Conservation (phyloP, 768 basidiomycete species). For the Auricularia cornea region DNA sequence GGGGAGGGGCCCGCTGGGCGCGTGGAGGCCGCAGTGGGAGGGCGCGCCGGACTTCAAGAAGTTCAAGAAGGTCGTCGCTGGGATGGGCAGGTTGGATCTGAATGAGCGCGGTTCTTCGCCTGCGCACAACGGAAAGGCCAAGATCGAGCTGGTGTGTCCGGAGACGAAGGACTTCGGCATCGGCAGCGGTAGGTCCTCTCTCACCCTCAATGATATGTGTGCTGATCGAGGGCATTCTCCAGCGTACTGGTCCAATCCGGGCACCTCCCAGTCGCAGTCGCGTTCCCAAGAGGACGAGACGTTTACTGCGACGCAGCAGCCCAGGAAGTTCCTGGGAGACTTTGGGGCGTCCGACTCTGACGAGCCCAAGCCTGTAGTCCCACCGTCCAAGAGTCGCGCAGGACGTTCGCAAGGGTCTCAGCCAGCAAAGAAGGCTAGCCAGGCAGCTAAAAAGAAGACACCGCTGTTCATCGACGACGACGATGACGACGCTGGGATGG, state of each 20-base stretch:
- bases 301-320: background rate
- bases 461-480: constrained; percentile 11
- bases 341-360: background rate
- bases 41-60: constrained; percentile 65
- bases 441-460: background rate
- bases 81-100: background rate
- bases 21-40: constrained; percentile 31
- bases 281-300: constrained; percentile 12
- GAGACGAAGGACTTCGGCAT: constrained; percentile 49
- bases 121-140: constrained; percentile 16
- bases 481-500: constrained; percentile 16
- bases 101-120: too few relatives aligned
- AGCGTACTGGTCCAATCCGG: constrained; percentile 51
- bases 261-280: constrained; percentile 16
- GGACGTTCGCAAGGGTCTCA: constrained; percentile 14
- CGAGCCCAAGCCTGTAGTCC: background rate
- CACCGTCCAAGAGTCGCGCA: background rate
- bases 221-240: background rate
- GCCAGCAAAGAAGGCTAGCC: background rate
- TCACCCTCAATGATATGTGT: constrained; percentile 4
- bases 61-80: constrained; percentile 51
- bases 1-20: constrained; percentile 4
- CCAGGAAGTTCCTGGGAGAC: background rate
- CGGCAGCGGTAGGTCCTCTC: constrained; percentile 35
- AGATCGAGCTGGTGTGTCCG: constrained; percentile 43